Percentiles rank a stretch among this genome's conserved stretches.
Conservation (phyloP, 352 stramenopile species). For the Phytophthora uliginosa region DNA sequence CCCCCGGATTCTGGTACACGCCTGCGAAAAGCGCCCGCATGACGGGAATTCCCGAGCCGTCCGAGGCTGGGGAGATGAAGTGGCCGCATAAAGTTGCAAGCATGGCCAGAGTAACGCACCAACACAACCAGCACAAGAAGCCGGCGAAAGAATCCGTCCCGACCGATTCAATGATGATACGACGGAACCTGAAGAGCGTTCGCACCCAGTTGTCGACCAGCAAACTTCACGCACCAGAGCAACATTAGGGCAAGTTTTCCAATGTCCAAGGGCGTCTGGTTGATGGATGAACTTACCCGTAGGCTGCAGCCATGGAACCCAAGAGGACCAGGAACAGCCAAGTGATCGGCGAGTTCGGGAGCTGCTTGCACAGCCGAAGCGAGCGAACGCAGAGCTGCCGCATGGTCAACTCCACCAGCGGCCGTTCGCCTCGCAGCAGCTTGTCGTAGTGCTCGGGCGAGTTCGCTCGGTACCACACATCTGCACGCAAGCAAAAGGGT, state of each 20-base stretch:
- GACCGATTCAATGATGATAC: slow-evolving; percentile 62
- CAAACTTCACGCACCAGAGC: slow-evolving; percentile 41
- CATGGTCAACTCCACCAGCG: slow-evolving; percentile 65
- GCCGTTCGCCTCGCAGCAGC: slow-evolving; percentile 70
- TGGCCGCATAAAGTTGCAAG: slow-evolving; percentile 70
- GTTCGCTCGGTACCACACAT: slow-evolving; percentile 76
- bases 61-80: slow-evolving; percentile 70
- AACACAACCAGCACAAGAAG: slow-evolving; percentile 76
- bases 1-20: slow-evolving; percentile 82
- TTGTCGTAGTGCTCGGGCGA: slow-evolving; percentile 81
- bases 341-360: slow-evolving; percentile 87
- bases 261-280: background rate
- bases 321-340: slow-evolving; percentile 84
- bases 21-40: slow-evolving; percentile 87
- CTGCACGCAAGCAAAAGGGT: slow-evolving; percentile 27
- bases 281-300: slow-evolving; percentile 53
- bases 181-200: slow-evolving; percentile 70
- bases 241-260: background rate
- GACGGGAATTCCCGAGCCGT: slow-evolving; percentile 84
- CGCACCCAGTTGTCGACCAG: slow-evolving; percentile 81
- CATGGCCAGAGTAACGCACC: slow-evolving; percentile 64
- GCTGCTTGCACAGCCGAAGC: slow-evolving; percentile 79
- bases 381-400: slow-evolving; percentile 76
- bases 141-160: slow-evolving; percentile 70
- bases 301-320: slow-evolving; percentile 66